Evolutionary conservation across 2,329 filamentous ascomycete species (phyloP).

Genomic region (Blumeriella jaapii): DNA sequence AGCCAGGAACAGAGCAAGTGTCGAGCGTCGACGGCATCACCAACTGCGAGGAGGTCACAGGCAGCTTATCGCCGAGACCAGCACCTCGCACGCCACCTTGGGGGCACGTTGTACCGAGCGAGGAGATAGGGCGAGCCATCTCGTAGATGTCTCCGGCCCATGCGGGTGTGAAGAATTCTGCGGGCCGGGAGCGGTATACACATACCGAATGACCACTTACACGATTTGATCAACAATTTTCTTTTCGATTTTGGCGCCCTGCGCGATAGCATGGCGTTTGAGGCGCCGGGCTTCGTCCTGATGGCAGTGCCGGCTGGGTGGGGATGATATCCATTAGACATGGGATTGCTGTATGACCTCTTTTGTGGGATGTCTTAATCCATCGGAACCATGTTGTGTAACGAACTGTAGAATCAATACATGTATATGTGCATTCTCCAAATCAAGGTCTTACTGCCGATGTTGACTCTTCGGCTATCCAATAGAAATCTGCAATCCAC

Average conservation of each 20-base stretch:
- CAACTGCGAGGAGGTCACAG: slow-evolving; percentile 14
- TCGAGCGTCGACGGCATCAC: slow-evolving; percentile 18
- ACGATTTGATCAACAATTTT: slow-evolving; percentile 6
- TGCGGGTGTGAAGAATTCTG: slow-evolving; percentile 2
- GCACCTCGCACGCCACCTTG: slow-evolving; percentile 13
- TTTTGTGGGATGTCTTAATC: too few species aligned
- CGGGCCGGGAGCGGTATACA: slow-evolving; percentile 6
- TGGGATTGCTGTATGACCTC: background rate
- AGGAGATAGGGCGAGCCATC: slow-evolving; percentile 22
- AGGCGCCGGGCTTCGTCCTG: slow-evolving; percentile 10
- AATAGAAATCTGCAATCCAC: too few species aligned
- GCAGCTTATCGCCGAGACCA: slow-evolving; percentile 22
- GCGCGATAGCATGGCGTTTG: slow-evolving; percentile 16
- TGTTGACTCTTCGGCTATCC: background rate
- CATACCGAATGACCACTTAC: background rate
- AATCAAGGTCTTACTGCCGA: background rate
- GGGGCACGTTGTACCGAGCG: slow-evolving; percentile 6
- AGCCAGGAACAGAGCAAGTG: slow-evolving; percentile 9
- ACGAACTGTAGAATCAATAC: background rate
- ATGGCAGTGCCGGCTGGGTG: background rate
- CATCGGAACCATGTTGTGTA: too few species aligned
- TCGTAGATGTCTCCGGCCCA: slow-evolving; percentile 12
- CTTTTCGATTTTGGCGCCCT: slow-evolving; percentile 11
- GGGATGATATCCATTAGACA: slow-evolving; percentile 1
- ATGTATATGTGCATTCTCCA: background rate